Evolutionary conservation across 1,284 basidiomycete species (phyloP), one percentile per base, ranked within the genome.

Genomic region (Fistulinella cinereoalba): DNA sequence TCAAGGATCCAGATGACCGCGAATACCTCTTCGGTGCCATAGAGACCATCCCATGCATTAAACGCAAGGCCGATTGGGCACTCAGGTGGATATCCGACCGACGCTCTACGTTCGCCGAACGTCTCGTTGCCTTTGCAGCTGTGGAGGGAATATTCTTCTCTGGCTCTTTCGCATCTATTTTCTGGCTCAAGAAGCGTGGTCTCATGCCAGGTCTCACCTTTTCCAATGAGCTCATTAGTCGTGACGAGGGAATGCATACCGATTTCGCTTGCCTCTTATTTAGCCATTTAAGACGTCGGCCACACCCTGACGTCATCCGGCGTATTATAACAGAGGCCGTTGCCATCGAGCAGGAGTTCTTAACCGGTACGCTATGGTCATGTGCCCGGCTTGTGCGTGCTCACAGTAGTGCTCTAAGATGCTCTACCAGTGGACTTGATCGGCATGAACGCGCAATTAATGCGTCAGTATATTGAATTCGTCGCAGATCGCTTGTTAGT

Each of bases 131-230:
- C 3, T 98, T 98, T 65, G 95, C 94, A 15, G 92, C 92, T 13
- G 94, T 98, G 22, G 95, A 98, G 72, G 95, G 94, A 37, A 97
- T 98, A 65, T 97, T 98, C 76, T 98, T 99, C 74, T 97, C 93
- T 1, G 92, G 92, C 18, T 90, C 89, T 9, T 94, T 93, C 57
- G 89, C 94, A 0, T 88, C 92, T 39, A 96, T 98, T 71, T 98
- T 97, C 70, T 98, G 95, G 95, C 73, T 99, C 64, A 98, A 97
- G 83, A 97, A 97, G 74, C 88, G 95, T 47, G 95, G 95, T 41
- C 80, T 98, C 48, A 97, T 98, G 95, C 95, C 95, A 37, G 95
- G 95, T 37, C 77, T 98, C 43, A 94, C 94, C 0, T 95, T 94
- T 72, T 97, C 95, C 41, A 97, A 97, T 68, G 92, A 96, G 73